These are phyloP conservation scores for Somion occarium DNA, from an alignment of 1,284 basidiomycete species.

Conservation along the genomic window DNA sequence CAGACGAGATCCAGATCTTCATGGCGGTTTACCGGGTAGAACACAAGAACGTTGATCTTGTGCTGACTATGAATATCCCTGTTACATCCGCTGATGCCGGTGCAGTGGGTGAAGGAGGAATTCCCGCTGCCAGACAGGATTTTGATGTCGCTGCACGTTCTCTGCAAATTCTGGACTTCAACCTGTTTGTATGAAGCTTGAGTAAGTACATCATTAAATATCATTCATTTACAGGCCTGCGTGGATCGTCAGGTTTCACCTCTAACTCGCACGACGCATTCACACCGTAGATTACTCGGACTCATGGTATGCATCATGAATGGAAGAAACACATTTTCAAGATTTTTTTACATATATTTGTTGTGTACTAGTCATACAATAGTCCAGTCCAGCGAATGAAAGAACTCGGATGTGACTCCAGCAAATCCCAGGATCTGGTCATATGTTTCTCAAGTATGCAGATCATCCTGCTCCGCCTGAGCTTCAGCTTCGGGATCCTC, in stretches of 20 bases:
- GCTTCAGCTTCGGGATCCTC: constrained; percentile 79
- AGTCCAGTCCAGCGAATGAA: too few relatives aligned
- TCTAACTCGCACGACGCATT: too few relatives aligned
- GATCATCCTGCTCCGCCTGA: constrained; percentile 41
- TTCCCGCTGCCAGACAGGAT: constrained; percentile 37
- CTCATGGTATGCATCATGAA: too few relatives aligned
- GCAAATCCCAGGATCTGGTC: neutral
- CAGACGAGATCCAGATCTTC: constrained; percentile 71
- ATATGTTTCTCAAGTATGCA: neutral
- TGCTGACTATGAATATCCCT: constrained; percentile 80
- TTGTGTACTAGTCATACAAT: neutral
- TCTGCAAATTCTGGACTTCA: constrained; percentile 68
- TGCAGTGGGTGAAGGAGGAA: constrained; percentile 34
- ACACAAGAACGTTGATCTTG: constrained; percentile 69
- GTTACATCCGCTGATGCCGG: constrained; percentile 40
- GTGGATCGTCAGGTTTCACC: too few relatives aligned
- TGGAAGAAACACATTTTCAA: too few relatives aligned
- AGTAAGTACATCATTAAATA: neutral
- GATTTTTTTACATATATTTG: too few relatives aligned
- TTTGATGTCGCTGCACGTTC: constrained; percentile 59
- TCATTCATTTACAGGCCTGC: too few relatives aligned
- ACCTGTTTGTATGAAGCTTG: constrained; percentile 60
- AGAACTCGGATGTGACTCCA: neutral
- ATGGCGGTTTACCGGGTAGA: constrained; percentile 79
- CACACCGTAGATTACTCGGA: too few relatives aligned